Evolutionary conservation across 2,329 filamentous ascomycete species (phyloP).

Genomic region (Colletotrichum cordylinicola): DNA sequence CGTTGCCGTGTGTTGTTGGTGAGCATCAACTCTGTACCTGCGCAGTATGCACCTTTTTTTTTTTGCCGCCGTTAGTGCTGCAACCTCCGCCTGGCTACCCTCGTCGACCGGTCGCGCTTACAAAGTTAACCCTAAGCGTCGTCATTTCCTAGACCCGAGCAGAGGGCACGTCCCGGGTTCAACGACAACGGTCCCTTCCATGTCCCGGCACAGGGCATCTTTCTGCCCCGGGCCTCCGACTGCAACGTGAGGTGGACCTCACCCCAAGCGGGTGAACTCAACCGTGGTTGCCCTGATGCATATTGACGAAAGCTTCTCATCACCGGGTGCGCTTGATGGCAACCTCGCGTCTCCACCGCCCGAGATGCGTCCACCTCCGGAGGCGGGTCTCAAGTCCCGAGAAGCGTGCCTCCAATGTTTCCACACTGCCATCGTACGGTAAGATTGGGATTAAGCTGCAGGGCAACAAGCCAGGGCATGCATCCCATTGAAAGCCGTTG

Average conservation of each 20-base stretch:
- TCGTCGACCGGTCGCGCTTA: slow-evolving; percentile 16
- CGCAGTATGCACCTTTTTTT: not conserved
- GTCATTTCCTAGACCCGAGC: slow-evolving; percentile 19
- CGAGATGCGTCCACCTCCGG: not conserved
- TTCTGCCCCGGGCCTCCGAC: slow-evolving; percentile 14
- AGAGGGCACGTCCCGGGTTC: slow-evolving; percentile 1
- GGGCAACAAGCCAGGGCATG: not conserved
- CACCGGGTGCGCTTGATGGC: slow-evolving; percentile 2
- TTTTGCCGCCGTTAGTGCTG: slow-evolving; percentile 17
- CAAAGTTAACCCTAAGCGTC: slow-evolving; percentile 18
- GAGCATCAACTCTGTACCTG: not conserved
- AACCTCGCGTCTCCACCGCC: slow-evolving; percentile 1
- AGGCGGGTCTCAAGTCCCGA: not conserved
- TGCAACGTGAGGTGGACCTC: slow-evolving; percentile 18
- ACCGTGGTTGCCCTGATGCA: slow-evolving; percentile 9
- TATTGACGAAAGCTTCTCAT: slow-evolving; percentile 20
- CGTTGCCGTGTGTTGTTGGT: not conserved
- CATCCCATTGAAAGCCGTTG: not conserved
- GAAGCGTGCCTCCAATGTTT: not conserved
- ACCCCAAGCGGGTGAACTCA: slow-evolving; percentile 2
- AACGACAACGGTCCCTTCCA: slow-evolving; percentile 12
- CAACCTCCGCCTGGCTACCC: slow-evolving; percentile 13
- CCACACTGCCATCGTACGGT: not conserved
- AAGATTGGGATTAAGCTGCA: slow-evolving; percentile 11
- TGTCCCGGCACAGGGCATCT: slow-evolving; percentile 6